These are phyloP conservation scores for Raddia distichophylla DNA, from an alignment of 176 grass and related monocot genomes.

Conservation along the genomic window DNA sequence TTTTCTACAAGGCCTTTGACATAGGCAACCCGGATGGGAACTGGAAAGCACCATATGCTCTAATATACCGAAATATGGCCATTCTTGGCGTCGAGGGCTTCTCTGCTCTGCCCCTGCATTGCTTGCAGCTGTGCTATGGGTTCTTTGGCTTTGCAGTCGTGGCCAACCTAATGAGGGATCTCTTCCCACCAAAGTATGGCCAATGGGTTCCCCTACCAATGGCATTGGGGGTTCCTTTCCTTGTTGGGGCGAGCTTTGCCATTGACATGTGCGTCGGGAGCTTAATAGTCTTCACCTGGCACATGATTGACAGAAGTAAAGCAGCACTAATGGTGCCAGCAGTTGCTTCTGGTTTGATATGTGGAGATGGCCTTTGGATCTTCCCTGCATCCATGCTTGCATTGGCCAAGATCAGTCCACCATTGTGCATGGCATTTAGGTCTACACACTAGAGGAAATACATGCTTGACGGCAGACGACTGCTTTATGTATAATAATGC, in stretches of 20 bases:
- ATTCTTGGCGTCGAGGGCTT: constrained; percentile 95
- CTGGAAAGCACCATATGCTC: constrained; percentile 96
- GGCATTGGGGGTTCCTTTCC: constrained; percentile 92
- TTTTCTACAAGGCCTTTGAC: constrained; percentile 95
- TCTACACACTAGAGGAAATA: constrained; percentile 52
- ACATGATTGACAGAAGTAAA: constrained; percentile 62
- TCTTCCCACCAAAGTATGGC: constrained; percentile 68
- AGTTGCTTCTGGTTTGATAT: constrained; percentile 94
- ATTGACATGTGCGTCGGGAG: constrained; percentile 93
- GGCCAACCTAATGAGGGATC: constrained; percentile 66
- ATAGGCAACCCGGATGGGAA: constrained; percentile 87
- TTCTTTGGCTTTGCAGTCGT: constrained; percentile 88
- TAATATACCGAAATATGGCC: constrained; percentile 98
- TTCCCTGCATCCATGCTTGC: constrained; percentile 90
- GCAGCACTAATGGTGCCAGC: constrained; percentile 83
- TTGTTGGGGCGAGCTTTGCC: constrained; percentile 86
- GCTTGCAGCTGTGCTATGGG: constrained; percentile 89
- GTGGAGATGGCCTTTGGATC: constrained; percentile 95
- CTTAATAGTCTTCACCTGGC: constrained; percentile 75
- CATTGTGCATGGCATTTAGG: constrained; percentile 93
- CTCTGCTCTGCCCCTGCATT: constrained; percentile 82
- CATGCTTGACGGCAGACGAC: not conserved
- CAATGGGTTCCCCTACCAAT: constrained; percentile 84
- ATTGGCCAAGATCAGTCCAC: constrained; percentile 77
- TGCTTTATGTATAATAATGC: constrained; percentile 7